Base-by-base conservation (phyloP, 148 eudicot species). In the Simmondsia chinensis region DNA sequence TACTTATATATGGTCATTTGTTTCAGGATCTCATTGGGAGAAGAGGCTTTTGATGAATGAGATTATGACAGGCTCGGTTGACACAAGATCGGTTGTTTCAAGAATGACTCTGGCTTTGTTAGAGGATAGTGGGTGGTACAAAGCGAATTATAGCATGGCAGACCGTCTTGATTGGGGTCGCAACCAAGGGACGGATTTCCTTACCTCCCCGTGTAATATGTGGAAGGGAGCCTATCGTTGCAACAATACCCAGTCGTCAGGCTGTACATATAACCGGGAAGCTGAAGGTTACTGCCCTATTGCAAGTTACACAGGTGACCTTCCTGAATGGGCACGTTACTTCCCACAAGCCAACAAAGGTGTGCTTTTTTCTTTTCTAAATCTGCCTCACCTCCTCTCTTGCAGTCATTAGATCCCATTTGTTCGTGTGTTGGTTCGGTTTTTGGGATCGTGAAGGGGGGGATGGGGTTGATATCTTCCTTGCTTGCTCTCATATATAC, bases 161-260 rank as follows among this genome's bases (percentile, higher is more conserved):
- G 97, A 85, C 45, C 78, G 54, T 46, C 87, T 91, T 49, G 94
- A 85, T n/a, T 91, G 95, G 97, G 97, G 97, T 28, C 80, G 64
- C 43, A 82, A 85, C 51, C 97, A 91, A 63, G 97, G 97, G 40
- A 74, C 94, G 32, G 95, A 85, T 23, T 91, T 91, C 66, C 88
- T 85, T 39, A 70, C 88, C 9, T 60, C 52, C 10, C 80, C 95
- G 43, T 91, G 97, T 70, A 85, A 91, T 46, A 71, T 34, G 6
- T 91, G 97, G 97, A 85, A 91, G 60, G 97, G 95, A 21, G 94
- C 97, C 13, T 91, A 91, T 59, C 86, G 72, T 65, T 91, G 97
- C 64, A 91, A 91, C 72, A 65, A 83, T 20, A 81, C 97, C 35
- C 95, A 82, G 56, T 56, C 82, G 50, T 85, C 97, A 15, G 97